Base-by-base conservation (phyloP, 805 yeast genomes). In the Candida golubevii region DNA sequence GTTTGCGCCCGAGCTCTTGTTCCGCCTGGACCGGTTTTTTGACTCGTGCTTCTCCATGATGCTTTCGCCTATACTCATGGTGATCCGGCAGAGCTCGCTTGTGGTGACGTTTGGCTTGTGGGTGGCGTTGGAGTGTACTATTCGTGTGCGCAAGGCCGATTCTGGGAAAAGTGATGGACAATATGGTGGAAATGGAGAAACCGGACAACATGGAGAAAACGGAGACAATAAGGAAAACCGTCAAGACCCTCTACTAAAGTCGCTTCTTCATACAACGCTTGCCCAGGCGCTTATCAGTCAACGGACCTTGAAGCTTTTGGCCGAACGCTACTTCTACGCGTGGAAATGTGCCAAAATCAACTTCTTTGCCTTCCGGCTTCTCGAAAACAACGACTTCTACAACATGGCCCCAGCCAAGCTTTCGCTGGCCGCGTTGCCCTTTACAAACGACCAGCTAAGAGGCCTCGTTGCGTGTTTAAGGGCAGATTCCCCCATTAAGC, bases 241-340 rank as follows among this genome's bases (percentile, higher is more conserved):
- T 6, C 10, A 18, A 18, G 5, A 18, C 23, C 5, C 23, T 29
- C n/a, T 12, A 12, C n/a, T 12, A 29, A 29, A 12, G 4, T 6
- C 6, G n/a, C 11, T 12, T 29, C 32, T 29, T 18, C 23, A 18
- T 18, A 18, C 23, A 18, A 18, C 23, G 5, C 23, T 18, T 18
- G 3, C 23, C 23, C 23, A 18, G 23, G 23, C 23, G 23, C 23
- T 18, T 18, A 18, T 18, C 23, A 18, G 23, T 5, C 23, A 18
- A 18, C 23, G 23, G 4, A 18, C 48, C 14, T 32, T 35, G 35
- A 51, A 51, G 35, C 14, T 53, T 15, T 35, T 52, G 27, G 45
- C 54, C 14, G 54, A 51, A 34, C 38, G 57, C 9, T 50, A 46
- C 44, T 51, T 50, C 28, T 46, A 42, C 32, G 53, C 52, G 27